Base-by-base conservation (phyloP, 2,329 filamentous ascomycete genomes). In the Xylaria polymorpha region DNA sequence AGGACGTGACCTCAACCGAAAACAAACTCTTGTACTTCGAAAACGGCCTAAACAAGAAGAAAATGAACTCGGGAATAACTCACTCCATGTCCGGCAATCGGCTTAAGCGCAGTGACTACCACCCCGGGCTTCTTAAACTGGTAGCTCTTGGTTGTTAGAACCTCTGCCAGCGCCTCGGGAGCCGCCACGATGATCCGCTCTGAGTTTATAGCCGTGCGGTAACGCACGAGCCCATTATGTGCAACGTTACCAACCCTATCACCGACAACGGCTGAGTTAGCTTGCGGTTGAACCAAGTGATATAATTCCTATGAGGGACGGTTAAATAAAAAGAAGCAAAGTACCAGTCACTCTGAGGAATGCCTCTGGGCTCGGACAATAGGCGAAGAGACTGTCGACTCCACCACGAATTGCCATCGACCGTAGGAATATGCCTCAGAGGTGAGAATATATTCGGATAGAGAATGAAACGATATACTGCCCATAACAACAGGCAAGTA, bases 401-500 rank as follows among this genome's bases (percentile, higher is more conserved):
- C 70, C 70, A 72, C 70, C 70, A 72, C 9, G 60, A 22, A 12
- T 61, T 32, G n/a, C 50, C 66, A n/a, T 72, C 70, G 2, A 72
- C 70, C 0, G 70, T 71, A 10, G 70, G 70, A 37, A 72, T 20
- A 15, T 71, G 68, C 15, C 70, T 72, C 25, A 72, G 56, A 35
- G 70, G 70, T 9, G 70, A 72, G 15, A 72, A 59, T n/a, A 72
- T 9, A 43, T 72, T 72, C 3, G 70, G 70, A 25, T 72, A 72
- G 15, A 72, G 60, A 14, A 71, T 15, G 15, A 51, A 68, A 18
- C 44, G 29, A 58, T 71, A 66, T 20, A 65, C 3, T 12, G 25
- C 58, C 70, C 70, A 71, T 43, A 65, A 25, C 6, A 65, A 22
- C 18, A 72, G 46, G 29, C 51, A 57, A 51, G 41, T 15, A 20